Percentiles rank a stretch among this genome's conserved stretches.
Conservation (phyloP, 2,329 filamentous ascomycete species). For the Dactylellina parvicollis region DNA sequence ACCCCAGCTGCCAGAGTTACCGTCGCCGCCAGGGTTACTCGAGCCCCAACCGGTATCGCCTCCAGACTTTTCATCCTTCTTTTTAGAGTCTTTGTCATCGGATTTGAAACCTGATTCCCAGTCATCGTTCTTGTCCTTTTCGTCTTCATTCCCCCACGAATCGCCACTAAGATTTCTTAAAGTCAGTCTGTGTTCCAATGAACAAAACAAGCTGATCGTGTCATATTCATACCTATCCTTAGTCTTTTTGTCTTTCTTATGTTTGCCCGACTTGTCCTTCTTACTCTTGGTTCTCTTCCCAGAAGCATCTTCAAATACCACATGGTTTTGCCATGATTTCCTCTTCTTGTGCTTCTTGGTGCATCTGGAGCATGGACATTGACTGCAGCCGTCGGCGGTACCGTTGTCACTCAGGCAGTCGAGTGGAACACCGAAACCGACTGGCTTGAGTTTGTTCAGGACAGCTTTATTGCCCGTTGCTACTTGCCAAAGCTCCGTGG, state of each 20-base stretch:
- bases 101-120: neutral
- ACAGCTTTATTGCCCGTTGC: conserved; percentile 15
- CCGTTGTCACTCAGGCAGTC: conserved; percentile 41
- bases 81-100: conserved; percentile 2
- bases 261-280: neutral
- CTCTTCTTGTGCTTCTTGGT: conserved; percentile 5
- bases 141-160: neutral
- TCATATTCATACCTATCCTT: conserved; percentile 1
- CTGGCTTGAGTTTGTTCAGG: conserved; percentile 30
- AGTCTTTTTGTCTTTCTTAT: conserved; percentile 17
- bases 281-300: conserved; percentile 5
- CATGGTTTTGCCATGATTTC: neutral
- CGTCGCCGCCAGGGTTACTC: neutral
- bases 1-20: neutral
- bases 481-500: conserved; percentile 32
- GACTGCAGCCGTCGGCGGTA: conserved; percentile 13
- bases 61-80: conserved; percentile 6
- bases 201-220: neutral
- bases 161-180: neutral
- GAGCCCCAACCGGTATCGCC: neutral
- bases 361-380: conserved; percentile 20
- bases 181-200: neutral
- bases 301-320: too few species aligned
- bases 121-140: neutral
- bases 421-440: conserved; percentile 18